Conservation (phyloP, 1,139 yeast species). For the Wickerhamiella infanticola region DNA sequence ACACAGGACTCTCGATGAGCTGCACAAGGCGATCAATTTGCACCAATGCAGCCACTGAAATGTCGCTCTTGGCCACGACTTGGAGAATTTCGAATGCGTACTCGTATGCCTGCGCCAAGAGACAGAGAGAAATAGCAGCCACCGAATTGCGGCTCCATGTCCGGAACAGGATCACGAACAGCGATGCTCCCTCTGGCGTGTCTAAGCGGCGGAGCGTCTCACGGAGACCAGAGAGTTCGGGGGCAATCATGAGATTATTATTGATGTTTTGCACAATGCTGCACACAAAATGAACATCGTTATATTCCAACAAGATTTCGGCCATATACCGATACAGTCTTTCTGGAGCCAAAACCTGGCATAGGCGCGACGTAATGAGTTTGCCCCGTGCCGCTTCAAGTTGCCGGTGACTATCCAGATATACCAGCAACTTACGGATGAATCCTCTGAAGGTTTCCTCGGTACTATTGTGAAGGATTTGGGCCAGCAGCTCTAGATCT, state of each 20-base stretch:
- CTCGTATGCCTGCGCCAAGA: conserved; percentile 80
- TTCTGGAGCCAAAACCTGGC: conserved; percentile 69
- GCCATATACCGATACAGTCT: conserved; percentile 72
- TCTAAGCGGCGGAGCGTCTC: conserved; percentile 41
- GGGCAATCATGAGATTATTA: conserved; percentile 76
- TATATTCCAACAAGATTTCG: conserved; percentile 43
- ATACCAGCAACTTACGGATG: conserved; percentile 50
- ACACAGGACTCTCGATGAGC: conserved; percentile 73
- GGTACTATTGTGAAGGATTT: conserved; percentile 60
- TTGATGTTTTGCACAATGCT: conserved; percentile 77
- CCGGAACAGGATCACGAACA: conserved; percentile 65
- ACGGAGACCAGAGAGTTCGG: conserved; percentile 59
- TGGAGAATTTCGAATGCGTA: conserved; percentile 71
- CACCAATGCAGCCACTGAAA: conserved; percentile 51
- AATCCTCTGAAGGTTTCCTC: conserved; percentile 67
- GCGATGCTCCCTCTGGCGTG: conserved; percentile 46
- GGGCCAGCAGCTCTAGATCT: conserved; percentile 62
- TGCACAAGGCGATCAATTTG: conserved; percentile 75
- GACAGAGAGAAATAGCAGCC: conserved; percentile 72
- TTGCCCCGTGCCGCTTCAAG: conserved; percentile 61
- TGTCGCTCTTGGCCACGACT: conserved; percentile 58
- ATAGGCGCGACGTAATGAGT: conserved; percentile 68
- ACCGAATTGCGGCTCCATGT: conserved; percentile 92
- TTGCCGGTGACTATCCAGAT: conserved; percentile 54
- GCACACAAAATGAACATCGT: conserved; percentile 57